phyloP scores from a whole-genome alignment of 768 basidiomycete species.

The Tylopilus subfusipes region DNA sequence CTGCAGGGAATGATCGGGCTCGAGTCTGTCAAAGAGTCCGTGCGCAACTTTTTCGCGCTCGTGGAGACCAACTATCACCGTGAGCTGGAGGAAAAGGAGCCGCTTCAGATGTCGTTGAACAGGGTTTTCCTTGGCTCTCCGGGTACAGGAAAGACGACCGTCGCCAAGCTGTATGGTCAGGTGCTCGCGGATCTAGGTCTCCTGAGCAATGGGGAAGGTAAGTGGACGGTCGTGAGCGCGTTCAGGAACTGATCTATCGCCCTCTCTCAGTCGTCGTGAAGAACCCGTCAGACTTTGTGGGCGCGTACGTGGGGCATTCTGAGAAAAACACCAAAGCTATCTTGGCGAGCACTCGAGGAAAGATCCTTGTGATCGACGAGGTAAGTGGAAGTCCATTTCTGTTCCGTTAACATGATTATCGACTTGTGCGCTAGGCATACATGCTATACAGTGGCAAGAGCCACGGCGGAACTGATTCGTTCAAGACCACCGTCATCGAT shows the following conservation, averaged over 20 bases:
- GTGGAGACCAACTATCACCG: constrained; percentile 55
- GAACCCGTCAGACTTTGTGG: constrained; percentile 70
- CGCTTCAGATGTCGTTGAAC: constrained; percentile 54
- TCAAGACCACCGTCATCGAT: constrained; percentile 68
- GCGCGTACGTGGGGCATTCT: constrained; percentile 53
- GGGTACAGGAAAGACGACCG: constrained; percentile 71
- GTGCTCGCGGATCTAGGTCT: constrained; percentile 58
- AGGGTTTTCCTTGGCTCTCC: constrained; percentile 65
- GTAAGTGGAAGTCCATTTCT: constrained; percentile 30
- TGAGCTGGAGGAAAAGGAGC: constrained; percentile 54
- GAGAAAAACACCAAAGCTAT: constrained; percentile 66
- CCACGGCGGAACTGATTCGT: constrained; percentile 40
- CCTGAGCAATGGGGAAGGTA: constrained; percentile 74
- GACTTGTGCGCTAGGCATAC: constrained; percentile 8
- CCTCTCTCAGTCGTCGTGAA: constrained; percentile 52
- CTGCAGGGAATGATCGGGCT: constrained; percentile 55
- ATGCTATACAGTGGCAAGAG: constrained; percentile 53
- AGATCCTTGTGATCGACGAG: constrained; percentile 72
- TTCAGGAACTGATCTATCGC: background rate
- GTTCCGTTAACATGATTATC: background rate
- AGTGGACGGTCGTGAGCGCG: background rate
- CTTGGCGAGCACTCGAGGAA: constrained; percentile 54
- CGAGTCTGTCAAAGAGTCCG: constrained; percentile 51
- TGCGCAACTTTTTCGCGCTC: constrained; percentile 44
- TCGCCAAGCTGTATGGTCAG: constrained; percentile 63